Percentiles rank a stretch among this genome's conserved stretches.
Conservation (phyloP, 805 yeast genomes). For the Brettanomyces nanus region DNA sequence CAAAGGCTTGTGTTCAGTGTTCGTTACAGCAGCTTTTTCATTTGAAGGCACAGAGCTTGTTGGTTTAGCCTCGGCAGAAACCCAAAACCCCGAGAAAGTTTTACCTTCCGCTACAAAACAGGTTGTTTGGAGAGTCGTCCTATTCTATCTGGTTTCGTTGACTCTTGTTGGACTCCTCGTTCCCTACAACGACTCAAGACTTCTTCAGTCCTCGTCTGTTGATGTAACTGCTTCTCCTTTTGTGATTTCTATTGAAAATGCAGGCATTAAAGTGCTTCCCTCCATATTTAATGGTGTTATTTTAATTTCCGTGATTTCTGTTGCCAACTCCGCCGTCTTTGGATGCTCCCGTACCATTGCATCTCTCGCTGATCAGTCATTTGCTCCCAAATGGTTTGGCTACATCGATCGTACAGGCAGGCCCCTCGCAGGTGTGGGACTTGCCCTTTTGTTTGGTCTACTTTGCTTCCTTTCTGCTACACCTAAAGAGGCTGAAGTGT, state of each 20-base stretch:
- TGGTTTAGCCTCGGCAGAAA: conserved; percentile 57
- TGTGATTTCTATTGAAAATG: conserved; percentile 49
- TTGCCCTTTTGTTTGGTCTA: conserved; percentile 43
- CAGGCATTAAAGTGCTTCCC: conserved; percentile 52
- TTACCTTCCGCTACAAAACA: conserved; percentile 56
- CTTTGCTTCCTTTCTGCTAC: conserved; percentile 55
- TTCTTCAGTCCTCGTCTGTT: conserved; percentile 36
- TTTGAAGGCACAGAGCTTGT: conserved; percentile 57
- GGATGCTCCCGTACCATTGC: conserved; percentile 59
- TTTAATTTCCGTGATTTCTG: conserved; percentile 57
- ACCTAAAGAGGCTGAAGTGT: conserved; percentile 41
- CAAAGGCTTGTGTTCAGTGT: conserved; percentile 52
- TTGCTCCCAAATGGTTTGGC: conserved; percentile 48
- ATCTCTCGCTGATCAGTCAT: conserved; percentile 56
- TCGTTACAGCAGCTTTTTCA: conserved; percentile 52
- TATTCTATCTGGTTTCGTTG: conserved; percentile 45
- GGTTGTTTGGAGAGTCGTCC: conserved; percentile 49
- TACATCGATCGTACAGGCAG: conserved; percentile 67
- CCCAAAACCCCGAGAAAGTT: conserved; percentile 46
- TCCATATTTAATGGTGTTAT: conserved; percentile 62
- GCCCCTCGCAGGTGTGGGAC: conserved; percentile 54
- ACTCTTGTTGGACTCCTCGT: conserved; percentile 43
- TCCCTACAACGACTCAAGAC: conserved; percentile 41
- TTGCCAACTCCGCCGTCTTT: conserved; percentile 61
- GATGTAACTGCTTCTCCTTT: conserved; percentile 66